These are phyloP conservation scores for Xylaria venustula DNA, from an alignment of 495 filamentous ascomycete genomes.

Conservation along the genomic window DNA sequence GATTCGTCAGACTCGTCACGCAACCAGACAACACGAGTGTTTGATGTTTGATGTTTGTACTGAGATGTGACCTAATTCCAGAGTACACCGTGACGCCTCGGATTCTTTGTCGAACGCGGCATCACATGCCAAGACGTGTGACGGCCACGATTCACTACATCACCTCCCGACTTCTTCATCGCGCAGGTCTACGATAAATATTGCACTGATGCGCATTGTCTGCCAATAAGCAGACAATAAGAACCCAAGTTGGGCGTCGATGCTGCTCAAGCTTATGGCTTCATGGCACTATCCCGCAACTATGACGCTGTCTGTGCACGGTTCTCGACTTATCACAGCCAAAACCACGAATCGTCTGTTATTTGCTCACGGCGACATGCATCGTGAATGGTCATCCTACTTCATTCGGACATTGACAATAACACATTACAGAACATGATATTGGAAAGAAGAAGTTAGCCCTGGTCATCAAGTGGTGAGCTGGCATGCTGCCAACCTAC, in stretches of 20 bases:
- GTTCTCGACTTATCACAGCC: background rate
- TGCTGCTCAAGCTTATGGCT: background rate
- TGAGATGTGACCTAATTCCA: no score
- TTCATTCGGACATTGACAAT: no score
- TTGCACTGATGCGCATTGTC: background rate
- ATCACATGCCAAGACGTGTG: background rate
- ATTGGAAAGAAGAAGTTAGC: background rate
- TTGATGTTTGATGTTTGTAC: no score
- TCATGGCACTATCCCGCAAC: background rate
- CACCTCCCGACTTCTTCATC: background rate
- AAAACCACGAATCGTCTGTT: constrained; percentile 3
- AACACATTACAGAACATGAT: no score
- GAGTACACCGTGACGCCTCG: no score
- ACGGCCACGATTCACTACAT: background rate
- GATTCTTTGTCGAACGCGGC: background rate
- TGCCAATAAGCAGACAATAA: background rate
- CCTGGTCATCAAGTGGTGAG: constrained; percentile 3
- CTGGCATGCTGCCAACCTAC: background rate
- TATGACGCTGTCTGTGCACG: constrained; percentile 5
- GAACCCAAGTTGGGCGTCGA: background rate
- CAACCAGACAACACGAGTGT: background rate
- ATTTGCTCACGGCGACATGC: background rate
- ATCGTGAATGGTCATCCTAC: background rate
- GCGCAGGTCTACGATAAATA: background rate
- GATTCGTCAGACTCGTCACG: background rate